Evolutionary conservation across 2,329 filamentous ascomycete genomes (phyloP), one percentile per base, ranked within the genome.

Genomic region (Neonectria sp.): DNA sequence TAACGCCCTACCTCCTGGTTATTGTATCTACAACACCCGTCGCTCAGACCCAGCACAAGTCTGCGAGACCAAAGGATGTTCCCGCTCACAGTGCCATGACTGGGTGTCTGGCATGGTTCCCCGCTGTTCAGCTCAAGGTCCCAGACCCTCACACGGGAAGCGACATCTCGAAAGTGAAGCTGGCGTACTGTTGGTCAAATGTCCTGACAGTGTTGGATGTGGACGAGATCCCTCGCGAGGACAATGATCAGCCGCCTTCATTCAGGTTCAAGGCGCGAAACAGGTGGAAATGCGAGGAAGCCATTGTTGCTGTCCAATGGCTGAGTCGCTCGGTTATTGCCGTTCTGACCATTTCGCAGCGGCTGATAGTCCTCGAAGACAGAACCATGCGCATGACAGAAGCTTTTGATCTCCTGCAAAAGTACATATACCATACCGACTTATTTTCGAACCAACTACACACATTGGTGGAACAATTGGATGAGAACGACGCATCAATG

Each of bases 101-200:
- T 56, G 97, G 95, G 3, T 97, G 95, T 74, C 82, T 99, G 56
- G 95, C 96, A 37, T 99, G 96, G 96, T 99, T 99, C 78, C 96
- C 96, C 2, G 95, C 95, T 2, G 96, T 99, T 52, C 96, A 93
- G 77, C 85, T 99, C 49, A 98, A 98, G 80, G 89, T 90, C 17
- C 88, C 90, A 11, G 91, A 94, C 68, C 84, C 89, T 2, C 86
- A 88, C 53, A 90, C 89, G 0, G 90, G 90, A 6, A 92, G 90
- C 74, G 88, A 91, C 8, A 86, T 91, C 11, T 95, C 93, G 21
- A 92, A 91, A 76, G 93, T 92, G 43, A 98, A 99, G 80, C 87
- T 99, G 21, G 95, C 94, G 0, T 99, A 99, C 82, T 98, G 95
- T 80, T 99, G 96, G 96, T 98, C 96, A 2, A 98, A 98, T 76